Base-by-base conservation (phyloP, 106 monocot genomes). In the Allium sativum region DNA sequence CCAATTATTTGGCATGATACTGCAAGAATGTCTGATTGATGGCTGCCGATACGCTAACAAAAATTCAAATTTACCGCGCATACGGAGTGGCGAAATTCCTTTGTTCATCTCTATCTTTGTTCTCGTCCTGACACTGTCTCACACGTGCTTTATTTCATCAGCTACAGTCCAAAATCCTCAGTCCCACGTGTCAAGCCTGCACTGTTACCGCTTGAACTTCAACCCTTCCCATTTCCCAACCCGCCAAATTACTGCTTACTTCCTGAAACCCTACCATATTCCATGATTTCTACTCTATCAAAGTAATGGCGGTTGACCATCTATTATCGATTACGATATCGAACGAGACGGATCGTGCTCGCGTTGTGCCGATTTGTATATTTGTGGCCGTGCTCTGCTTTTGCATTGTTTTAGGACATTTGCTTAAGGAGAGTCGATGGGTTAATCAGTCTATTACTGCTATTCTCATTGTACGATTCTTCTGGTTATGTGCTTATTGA, bases 351-450 rank as follows among this genome's bases (percentile, higher is more conserved):
- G 59, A 52, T 17, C 42, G 21, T 22, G 41, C 3, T n/a, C 52
- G n/a, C 67, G 74, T 74, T 18, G 68, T 68, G 53, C 53, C 67
- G 17, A 68, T 74, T 42, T 61, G 67, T 16, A 16, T 68, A 54
- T 74, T 68, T 59, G 67, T 62, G 5, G 74, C 74, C 15, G 67
- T 74, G 66, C 59, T 74, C 52, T 67, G 59, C 54, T 40, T 74
- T 46, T 74, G 67, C 54, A 47, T 74, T 21, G 54, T 74, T 16
- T 16, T 74, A 13, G 74, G 74, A 13, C 74, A 74, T 44, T 31
- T 74, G 53, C 61, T 74, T 52, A 61, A 47, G 18, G 66, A 74
- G 67, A 68, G 45, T 14, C 53, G 74, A 47, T 74, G 74, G 74
- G 61, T 61, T 18, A 74, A 67, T 20, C 67, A 74, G 46, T 74